Conservation (phyloP, 306 rosid genomes). For the Castanea sativa region DNA sequence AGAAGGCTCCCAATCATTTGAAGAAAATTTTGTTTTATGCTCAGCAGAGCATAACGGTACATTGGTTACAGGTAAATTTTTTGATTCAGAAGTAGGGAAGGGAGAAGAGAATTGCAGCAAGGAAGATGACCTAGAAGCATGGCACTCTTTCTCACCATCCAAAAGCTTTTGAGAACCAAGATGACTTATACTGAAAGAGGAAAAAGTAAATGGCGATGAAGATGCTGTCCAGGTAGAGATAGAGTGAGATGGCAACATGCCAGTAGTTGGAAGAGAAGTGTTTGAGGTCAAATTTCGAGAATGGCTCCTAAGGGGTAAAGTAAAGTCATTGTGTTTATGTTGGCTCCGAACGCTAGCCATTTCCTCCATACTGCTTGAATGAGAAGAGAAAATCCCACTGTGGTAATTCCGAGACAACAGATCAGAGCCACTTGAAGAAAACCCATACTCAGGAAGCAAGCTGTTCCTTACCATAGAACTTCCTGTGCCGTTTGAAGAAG, state of each 20-base stretch:
- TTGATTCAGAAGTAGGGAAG: slow-evolving; percentile 46
- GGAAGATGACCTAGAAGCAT: slow-evolving; percentile 30
- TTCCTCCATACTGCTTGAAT: slow-evolving; percentile 40
- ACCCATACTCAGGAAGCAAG: slow-evolving; percentile 47
- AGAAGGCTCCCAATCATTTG: slow-evolving; percentile 89
- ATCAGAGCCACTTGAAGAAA: slow-evolving; percentile 33
- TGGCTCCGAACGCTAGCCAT: slow-evolving; percentile 31
- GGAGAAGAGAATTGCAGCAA: slow-evolving; percentile 35
- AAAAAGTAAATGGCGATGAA: slow-evolving; percentile 36
- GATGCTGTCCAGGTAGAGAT: slow-evolving; percentile 37
- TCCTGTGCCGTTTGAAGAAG: slow-evolving; percentile 26
- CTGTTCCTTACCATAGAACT: slow-evolving; percentile 20
- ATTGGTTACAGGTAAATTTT: slow-evolving; percentile 36
- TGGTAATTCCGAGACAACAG: slow-evolving; percentile 32
- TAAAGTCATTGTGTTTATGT: slow-evolving; percentile 28
- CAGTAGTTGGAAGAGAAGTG: slow-evolving; percentile 16
- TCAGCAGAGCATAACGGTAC: slow-evolving; percentile 33
- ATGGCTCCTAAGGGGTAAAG: slow-evolving; percentile 29
- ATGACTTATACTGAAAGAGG: slow-evolving; percentile 33
- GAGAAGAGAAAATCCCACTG: slow-evolving; percentile 39
- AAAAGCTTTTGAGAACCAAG: slow-evolving; percentile 36
- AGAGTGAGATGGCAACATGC: slow-evolving; percentile 31
- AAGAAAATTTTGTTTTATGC: slow-evolving; percentile 40
- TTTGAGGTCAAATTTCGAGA: slow-evolving; percentile 28
- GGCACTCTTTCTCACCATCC: slow-evolving; percentile 36